These are phyloP conservation scores for Xylaria acuta DNA, from an alignment of 495 filamentous ascomycete genomes.

Conservation along the genomic window DNA sequence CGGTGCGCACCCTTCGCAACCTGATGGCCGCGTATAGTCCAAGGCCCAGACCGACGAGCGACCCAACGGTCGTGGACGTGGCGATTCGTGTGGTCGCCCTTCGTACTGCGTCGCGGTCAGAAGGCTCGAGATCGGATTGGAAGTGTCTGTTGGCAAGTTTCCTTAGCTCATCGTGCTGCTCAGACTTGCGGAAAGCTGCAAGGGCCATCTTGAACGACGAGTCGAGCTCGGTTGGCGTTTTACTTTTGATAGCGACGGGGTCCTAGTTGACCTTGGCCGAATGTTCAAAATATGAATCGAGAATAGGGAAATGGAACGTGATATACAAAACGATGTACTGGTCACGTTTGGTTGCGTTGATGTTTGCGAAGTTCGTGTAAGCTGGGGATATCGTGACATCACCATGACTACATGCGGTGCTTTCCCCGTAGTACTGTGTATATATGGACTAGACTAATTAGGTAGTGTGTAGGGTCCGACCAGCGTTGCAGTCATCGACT, in stretches of 20 bases:
- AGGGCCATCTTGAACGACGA: constrained; percentile 46
- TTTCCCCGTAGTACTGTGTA: background rate
- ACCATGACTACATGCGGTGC: background rate
- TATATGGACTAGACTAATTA: background rate
- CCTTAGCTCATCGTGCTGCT: constrained; percentile 58
- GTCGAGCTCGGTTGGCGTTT: background rate
- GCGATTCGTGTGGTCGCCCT: constrained; percentile 59
- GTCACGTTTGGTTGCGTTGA: background rate
- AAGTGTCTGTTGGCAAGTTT: constrained; percentile 68
- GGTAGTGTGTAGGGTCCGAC: too few species aligned
- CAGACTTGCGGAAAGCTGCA: constrained; percentile 60
- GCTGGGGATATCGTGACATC: constrained; percentile 11
- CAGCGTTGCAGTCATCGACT: background rate
- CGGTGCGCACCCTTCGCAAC: constrained; percentile 57
- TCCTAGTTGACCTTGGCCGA: background rate
- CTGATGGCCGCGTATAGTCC: constrained; percentile 64
- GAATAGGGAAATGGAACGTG: background rate
- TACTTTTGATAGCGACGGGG: background rate
- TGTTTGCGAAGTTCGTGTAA: background rate
- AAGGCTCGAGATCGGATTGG: constrained; percentile 63
- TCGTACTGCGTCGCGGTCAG: constrained; percentile 65
- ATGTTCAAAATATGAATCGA: background rate
- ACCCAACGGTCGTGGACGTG: constrained; percentile 62
- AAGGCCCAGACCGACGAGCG: constrained; percentile 63
- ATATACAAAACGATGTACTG: background rate